Evolutionary conservation across 2,329 filamentous ascomycete species (phyloP), one percentile per base, ranked within the genome.

Genomic region (Nemania serpens): DNA sequence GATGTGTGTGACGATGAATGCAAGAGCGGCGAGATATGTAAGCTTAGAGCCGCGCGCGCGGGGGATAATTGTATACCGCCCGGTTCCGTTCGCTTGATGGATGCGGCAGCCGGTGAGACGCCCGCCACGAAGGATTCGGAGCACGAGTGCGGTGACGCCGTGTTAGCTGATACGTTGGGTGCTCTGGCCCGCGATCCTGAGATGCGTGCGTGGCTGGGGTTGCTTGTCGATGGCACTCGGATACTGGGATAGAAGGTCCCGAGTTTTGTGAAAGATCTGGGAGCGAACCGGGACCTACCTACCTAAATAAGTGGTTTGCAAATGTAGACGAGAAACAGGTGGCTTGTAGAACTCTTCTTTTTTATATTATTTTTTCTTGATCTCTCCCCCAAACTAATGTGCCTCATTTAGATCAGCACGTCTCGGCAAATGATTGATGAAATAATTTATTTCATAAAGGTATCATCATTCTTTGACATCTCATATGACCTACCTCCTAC

Each of bases 61-160:
- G 77, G 85, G 71, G 77, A 83, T 67, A 84, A 83, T 68, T 85
- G 84, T 70, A 74, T 74, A 36, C 69, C 69, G 33, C 74, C 76
- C 1, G 70, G 71, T 3, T 65, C 74, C 1, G 77, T 64, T 17
- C 50, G 51, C 29, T n/a, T 58, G 50, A 25, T 17, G 75, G 34
- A 58, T 78, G 17, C 70, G 74, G 51, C 68, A 75, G 36, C 61
- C 67, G 41, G 43, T 17, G 55, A 56, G 43, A 15, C 29, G 5
- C 50, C 37, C 37, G 36, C 47, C 12, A 51, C 20, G 33, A 51
- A 65, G 20, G 12, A 53, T 2, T 53, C 56, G 17, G 63, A 55
- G 39, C 61, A 66, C 17, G 67, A 71, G 47, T 70, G 69, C 51
- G 67, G 55, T 17, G 60, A 59, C 18, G 67, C 63, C 11, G 59